These are phyloP conservation scores for Microdochium nivale DNA, from an alignment of 2,329 filamentous ascomycete species.

Conservation along the genomic window DNA sequence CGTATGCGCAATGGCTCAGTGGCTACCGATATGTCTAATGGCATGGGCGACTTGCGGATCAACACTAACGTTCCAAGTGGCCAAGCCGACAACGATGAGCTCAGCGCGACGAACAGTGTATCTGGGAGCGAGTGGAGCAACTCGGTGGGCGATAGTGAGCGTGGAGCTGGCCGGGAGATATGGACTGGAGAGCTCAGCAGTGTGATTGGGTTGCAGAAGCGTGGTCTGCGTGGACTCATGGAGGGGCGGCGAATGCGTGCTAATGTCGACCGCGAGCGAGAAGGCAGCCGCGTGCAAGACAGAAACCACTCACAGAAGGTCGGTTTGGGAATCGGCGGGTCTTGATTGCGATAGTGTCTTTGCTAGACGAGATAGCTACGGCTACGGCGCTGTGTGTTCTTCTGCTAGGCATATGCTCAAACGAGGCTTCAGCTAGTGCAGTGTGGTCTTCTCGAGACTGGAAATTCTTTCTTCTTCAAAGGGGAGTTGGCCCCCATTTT, in stretches of 20 bases:
- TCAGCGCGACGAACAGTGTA: conserved; percentile 45
- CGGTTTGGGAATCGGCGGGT: conserved; percentile 44
- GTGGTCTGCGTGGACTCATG: conserved; percentile 86
- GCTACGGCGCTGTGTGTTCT: no score
- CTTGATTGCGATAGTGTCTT: conserved; percentile 6
- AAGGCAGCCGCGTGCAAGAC: conserved; percentile 16
- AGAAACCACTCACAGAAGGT: conserved; percentile 27
- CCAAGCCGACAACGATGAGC: conserved; percentile 30
- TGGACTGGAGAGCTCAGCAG: conserved; percentile 80
- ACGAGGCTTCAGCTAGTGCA: no score
- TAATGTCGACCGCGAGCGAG: conserved; percentile 20
- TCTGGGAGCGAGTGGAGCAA: conserved; percentile 36
- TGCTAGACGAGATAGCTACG: no score
- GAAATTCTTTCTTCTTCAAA: no score
- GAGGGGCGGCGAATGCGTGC: conserved; percentile 69
- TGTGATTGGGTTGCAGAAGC: conserved; percentile 91
- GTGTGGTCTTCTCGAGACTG: no score
- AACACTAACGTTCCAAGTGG: conserved; percentile 46
- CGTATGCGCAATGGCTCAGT: conserved; percentile 20
- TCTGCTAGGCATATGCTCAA: no score
- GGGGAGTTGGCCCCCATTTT: no score
- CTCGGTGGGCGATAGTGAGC: conserved; percentile 27
- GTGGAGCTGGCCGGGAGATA: conserved; percentile 47
- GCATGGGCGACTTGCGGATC: conserved; percentile 35
- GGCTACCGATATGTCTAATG: conserved; percentile 11